phyloP scores from a whole-genome alignment of 805 yeast genomes.

The Zygoascus tannicola region DNA sequence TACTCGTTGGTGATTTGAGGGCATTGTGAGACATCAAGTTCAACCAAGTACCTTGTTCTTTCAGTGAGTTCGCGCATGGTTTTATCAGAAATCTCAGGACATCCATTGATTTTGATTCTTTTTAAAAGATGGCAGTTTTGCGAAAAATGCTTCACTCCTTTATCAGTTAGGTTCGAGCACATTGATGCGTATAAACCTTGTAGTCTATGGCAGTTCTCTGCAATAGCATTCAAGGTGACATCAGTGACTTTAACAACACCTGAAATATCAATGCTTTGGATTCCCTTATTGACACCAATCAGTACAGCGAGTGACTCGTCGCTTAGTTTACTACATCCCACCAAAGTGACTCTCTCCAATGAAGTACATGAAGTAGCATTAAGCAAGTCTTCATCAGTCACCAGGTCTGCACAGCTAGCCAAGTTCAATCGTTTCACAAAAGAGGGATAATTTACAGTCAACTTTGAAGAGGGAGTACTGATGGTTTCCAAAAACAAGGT shows the following conservation, averaged over 20 bases:
- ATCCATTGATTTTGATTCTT: conserved; percentile 72
- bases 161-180: conserved; percentile 61
- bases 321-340: conserved; percentile 62
- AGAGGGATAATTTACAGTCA: conserved; percentile 46
- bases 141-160: conserved; percentile 51
- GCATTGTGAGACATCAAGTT: conserved; percentile 81
- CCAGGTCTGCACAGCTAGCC: conserved; percentile 58
- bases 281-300: conserved; percentile 51
- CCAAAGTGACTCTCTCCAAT: conserved; percentile 77
- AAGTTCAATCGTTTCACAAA: conserved; percentile 74
- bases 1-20: conserved; percentile 60
- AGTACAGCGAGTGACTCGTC: conserved; percentile 53
- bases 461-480: conserved; percentile 38
- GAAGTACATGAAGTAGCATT: conserved; percentile 57
- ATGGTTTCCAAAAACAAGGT: conserved; percentile 47
- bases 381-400: conserved; percentile 54
- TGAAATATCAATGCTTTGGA: conserved; percentile 82
- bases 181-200: conserved; percentile 90
- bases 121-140: conserved; percentile 63
- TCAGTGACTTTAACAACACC: conserved; percentile 66
- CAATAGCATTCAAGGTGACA: conserved; percentile 57
- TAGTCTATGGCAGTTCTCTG: conserved; percentile 59
- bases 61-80: conserved; percentile 50
- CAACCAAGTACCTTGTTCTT: conserved; percentile 75
- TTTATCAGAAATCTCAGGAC: conserved; percentile 54